Percentiles rank a stretch among this genome's conserved stretches.
Evolutionary conservation across 768 basidiomycete species (phyloP).

Genomic region (Thelephora ganbajun): DNA sequence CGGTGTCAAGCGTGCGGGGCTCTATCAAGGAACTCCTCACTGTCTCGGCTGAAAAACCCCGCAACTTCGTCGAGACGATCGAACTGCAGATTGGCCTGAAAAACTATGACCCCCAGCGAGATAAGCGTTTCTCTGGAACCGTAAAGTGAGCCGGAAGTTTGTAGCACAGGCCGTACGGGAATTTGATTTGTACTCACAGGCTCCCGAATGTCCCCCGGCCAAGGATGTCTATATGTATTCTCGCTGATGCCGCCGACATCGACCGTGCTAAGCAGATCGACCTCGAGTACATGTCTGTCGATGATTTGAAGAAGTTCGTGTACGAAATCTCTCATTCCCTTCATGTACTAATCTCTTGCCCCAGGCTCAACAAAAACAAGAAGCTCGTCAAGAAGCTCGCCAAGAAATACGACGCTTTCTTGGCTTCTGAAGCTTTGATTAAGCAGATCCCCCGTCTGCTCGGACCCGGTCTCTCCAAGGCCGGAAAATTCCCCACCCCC

Average conservation of each 20-base stretch:
- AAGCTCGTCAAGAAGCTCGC: conserved; percentile 99
- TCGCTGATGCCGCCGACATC: conserved; percentile 97
- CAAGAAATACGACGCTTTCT: conserved; percentile 99
- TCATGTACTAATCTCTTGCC: neutral
- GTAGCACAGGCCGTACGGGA: neutral
- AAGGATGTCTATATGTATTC: conserved; percentile 99
- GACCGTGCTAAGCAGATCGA: conserved; percentile 97
- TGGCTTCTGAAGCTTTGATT: conserved; percentile 93
- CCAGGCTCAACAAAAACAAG: conserved; percentile 97
- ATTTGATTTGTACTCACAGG: conserved; percentile 25
- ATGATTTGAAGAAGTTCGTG: conserved; percentile 93
- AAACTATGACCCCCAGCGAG: conserved; percentile 99
- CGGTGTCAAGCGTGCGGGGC: conserved; percentile 99
- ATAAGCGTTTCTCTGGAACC: conserved; percentile 99
- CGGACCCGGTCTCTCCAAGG: conserved; percentile 99
- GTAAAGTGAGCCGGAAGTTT: conserved; percentile 60
- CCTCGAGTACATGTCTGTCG: conserved; percentile 98
- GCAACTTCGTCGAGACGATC: conserved; percentile 93
- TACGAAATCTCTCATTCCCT: neutral
- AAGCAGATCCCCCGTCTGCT: conserved; percentile 99
- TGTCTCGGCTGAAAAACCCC: conserved; percentile 77
- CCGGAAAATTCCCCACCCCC: conserved; percentile 98
- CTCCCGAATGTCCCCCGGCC: conserved; percentile 95
- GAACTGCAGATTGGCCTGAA: conserved; percentile 95
- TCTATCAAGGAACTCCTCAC: conserved; percentile 85